These are phyloP conservation scores for Rhododendron ovatum DNA, from an alignment of 148 eudicot genomes.

Conservation along the genomic window DNA sequence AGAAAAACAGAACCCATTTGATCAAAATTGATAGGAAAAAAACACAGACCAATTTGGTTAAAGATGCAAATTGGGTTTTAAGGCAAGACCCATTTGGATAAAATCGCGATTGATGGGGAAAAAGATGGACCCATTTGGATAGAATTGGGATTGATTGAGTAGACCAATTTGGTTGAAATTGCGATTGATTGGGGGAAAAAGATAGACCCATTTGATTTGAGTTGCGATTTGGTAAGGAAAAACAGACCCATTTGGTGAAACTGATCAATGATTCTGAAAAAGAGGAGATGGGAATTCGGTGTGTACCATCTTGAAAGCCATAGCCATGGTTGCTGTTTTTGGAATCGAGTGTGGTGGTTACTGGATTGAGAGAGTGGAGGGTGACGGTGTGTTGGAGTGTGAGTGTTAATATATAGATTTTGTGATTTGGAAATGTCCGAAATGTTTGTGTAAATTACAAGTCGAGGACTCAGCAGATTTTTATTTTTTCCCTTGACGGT, in stretches of 20 bases:
- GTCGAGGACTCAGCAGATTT: not conserved
- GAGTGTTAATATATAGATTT: constrained; percentile 25
- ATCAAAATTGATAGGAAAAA: not conserved
- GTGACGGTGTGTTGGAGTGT: not conserved
- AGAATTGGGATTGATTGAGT: not conserved
- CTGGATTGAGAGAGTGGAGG: not conserved
- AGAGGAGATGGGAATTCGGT: not conserved
- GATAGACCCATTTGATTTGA: not conserved
- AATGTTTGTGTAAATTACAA: constrained; percentile 20
- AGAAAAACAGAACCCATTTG: not conserved
- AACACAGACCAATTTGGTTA: not conserved
- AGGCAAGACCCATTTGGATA: not conserved
- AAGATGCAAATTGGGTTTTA: not conserved
- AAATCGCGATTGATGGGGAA: not conserved
- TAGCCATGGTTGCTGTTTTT: constrained; percentile 51
- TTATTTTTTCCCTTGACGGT: too few relatives aligned
- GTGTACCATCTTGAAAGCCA: constrained; percentile 95
- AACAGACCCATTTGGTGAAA: not conserved
- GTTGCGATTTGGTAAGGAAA: not conserved
- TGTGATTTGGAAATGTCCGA: constrained; percentile 22
- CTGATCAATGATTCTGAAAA: not conserved
- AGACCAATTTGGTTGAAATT: not conserved
- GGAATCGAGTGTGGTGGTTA: not conserved
- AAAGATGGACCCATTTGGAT: not conserved
- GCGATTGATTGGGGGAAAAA: not conserved